These are phyloP conservation scores for Arabidopsis lyrata DNA, from an alignment of 441 rosid genomes.

Conservation along the genomic window DNA sequence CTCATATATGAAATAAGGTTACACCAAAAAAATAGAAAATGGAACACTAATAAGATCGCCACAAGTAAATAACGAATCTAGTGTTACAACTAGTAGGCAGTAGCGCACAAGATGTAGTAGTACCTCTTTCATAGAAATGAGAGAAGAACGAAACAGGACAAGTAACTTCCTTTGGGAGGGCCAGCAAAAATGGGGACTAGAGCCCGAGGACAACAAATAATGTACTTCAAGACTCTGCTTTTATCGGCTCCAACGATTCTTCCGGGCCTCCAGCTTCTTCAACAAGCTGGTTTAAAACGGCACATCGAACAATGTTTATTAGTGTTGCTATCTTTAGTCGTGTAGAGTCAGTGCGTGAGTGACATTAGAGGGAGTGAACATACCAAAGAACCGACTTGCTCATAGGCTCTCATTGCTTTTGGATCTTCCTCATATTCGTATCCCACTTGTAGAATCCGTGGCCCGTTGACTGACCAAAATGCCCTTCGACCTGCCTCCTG, in stretches of 20 bases:
- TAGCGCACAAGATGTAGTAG: slow-evolving; percentile 29
- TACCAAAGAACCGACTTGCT: slow-evolving; percentile 88
- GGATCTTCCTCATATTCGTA: slow-evolving; percentile 88
- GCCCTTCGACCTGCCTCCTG: slow-evolving; percentile 92
- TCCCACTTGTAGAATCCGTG: slow-evolving; percentile 82
- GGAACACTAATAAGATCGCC: not conserved
- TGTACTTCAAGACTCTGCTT: slow-evolving; percentile 34
- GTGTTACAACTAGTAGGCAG: slow-evolving; percentile 14
- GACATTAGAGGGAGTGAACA: slow-evolving; percentile 20
- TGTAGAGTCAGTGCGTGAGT: not conserved
- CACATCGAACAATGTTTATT: too few relatives aligned
- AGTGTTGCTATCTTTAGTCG: not conserved
- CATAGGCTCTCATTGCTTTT: slow-evolving; percentile 93
- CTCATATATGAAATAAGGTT: slow-evolving; percentile 11
- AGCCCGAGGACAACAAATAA: slow-evolving; percentile 7
- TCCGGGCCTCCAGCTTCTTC: slow-evolving; percentile 56
- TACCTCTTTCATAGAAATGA: not conserved
- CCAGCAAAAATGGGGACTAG: slow-evolving; percentile 17
- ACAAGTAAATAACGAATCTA: slow-evolving; percentile 1
- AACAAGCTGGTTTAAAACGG: slow-evolving; percentile 56
- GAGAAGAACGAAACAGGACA: slow-evolving; percentile 7
- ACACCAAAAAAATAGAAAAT: not conserved
- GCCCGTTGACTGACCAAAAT: slow-evolving; percentile 92
- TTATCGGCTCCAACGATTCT: slow-evolving; percentile 46
- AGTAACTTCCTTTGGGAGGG: slow-evolving; percentile 17